Percentiles rank a stretch among this genome's conserved stretches.
These are phyloP conservation scores for Monosporozyma siamensis DNA, from an alignment of 805 yeast species.

Conservation along the genomic window DNA sequence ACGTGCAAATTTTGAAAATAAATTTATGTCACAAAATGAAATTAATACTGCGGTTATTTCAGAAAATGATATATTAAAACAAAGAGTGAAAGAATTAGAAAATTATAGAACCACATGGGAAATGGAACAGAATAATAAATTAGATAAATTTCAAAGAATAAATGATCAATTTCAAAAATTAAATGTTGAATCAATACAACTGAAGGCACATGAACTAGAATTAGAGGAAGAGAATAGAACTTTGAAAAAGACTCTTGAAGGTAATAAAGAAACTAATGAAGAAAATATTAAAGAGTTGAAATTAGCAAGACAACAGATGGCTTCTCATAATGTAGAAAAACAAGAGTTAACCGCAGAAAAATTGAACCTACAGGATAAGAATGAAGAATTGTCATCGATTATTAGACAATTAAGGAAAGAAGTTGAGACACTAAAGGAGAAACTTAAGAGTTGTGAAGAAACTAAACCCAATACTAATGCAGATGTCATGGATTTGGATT, in stretches of 20 bases:
- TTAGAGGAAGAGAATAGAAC: slow-evolving; percentile 23
- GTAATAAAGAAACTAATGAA: slow-evolving; percentile 11
- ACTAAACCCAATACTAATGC: neutral
- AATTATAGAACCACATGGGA: slow-evolving; percentile 12
- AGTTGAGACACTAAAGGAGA: neutral
- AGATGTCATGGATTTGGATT: neutral
- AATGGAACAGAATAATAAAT: slow-evolving; percentile 11
- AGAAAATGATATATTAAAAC: slow-evolving; percentile 23
- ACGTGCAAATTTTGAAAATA: slow-evolving; percentile 27
- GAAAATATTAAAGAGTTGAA: slow-evolving; percentile 15
- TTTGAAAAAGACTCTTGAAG: slow-evolving; percentile 14
- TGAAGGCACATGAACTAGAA: slow-evolving; percentile 23
- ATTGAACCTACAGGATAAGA: slow-evolving; percentile 19
- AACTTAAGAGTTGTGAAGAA: neutral
- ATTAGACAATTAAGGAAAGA: slow-evolving; percentile 3
- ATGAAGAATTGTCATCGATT: slow-evolving; percentile 7
- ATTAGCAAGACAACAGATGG: slow-evolving; percentile 14
- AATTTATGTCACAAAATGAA: slow-evolving; percentile 31
- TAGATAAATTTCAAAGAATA: slow-evolving; percentile 14
- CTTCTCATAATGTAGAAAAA: slow-evolving; percentile 14
- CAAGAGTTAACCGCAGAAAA: slow-evolving; percentile 18
- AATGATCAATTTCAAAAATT: slow-evolving; percentile 27
- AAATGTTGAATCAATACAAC: slow-evolving; percentile 23
- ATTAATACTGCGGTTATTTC: slow-evolving; percentile 25
- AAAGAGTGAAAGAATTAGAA: slow-evolving; percentile 15